Evolutionary conservation across 2,329 filamentous ascomycete genomes (phyloP).

Genomic region (Fusarium continuum): DNA sequence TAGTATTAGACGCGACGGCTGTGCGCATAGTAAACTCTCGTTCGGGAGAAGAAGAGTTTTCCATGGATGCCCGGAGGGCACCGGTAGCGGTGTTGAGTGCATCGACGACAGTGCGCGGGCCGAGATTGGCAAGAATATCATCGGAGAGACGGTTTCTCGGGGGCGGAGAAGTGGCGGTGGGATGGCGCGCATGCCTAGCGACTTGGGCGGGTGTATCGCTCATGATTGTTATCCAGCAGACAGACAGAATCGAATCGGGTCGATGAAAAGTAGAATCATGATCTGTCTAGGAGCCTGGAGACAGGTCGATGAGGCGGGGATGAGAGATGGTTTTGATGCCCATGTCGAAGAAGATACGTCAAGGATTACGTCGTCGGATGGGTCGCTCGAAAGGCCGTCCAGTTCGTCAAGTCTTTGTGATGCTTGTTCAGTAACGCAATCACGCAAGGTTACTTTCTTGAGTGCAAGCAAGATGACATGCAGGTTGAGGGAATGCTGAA

Average conservation of each 20-base stretch:
- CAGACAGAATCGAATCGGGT: slow-evolving; percentile 28
- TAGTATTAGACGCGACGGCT: slow-evolving; percentile 73
- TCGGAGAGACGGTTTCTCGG: slow-evolving; percentile 58
- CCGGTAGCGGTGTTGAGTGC: slow-evolving; percentile 65
- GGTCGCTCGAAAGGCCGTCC: slow-evolving; percentile 4
- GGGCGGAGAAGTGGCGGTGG: slow-evolving; percentile 54
- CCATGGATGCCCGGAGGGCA: slow-evolving; percentile 66
- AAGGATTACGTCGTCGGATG: slow-evolving; percentile 23
- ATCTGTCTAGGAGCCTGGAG: slow-evolving; percentile 43
- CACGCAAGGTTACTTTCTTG: slow-evolving; percentile 20
- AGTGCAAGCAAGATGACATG: slow-evolving; percentile 8
- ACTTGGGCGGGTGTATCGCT: slow-evolving; percentile 47
- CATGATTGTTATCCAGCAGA: slow-evolving; percentile 45
- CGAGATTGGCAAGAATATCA: slow-evolving; percentile 69
- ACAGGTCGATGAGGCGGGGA: slow-evolving; percentile 38
- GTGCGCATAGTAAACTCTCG: slow-evolving; percentile 76
- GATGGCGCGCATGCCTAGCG: slow-evolving; percentile 48
- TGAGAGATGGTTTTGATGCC: slow-evolving; percentile 39
- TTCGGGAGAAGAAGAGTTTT: slow-evolving; percentile 70
- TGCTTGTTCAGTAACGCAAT: slow-evolving; percentile 8
- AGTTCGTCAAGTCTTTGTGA: slow-evolving; percentile 3
- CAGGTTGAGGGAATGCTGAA: slow-evolving; percentile 1
- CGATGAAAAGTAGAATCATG: slow-evolving; percentile 40
- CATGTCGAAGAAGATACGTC: slow-evolving; percentile 43
- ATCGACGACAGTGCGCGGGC: slow-evolving; percentile 68